Conservation (phyloP, 441 rosid species). For the Syzygium malaccense region DNA sequence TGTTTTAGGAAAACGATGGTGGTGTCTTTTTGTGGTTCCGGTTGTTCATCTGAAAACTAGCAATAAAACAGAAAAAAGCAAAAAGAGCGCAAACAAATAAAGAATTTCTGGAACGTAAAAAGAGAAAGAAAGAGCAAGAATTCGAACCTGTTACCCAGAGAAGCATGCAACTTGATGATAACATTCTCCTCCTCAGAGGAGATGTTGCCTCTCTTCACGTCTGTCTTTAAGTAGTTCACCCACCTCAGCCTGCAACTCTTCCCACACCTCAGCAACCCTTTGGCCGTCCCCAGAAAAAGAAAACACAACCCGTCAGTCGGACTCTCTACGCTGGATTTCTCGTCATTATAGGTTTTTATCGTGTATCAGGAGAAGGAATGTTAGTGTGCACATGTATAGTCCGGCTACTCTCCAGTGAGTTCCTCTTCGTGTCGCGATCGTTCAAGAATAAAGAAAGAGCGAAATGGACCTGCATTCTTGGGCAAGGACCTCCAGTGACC, state of each 20-base stretch:
- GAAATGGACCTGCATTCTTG: background rate
- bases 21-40: background rate
- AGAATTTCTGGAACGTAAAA: background rate
- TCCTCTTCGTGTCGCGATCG: background rate
- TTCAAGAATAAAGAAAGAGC: background rate
- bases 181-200: constrained; percentile 49
- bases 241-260: constrained; percentile 88
- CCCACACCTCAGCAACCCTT: constrained; percentile 79
- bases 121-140: background rate
- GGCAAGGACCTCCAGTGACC: background rate
- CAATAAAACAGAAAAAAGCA: background rate
- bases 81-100: background rate
- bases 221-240: constrained; percentile 69
- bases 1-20: background rate
- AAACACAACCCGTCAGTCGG: background rate
- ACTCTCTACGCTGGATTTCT: background rate
- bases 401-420: background rate
- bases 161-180: constrained; percentile 49
- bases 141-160: constrained; percentile 67
- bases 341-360: background rate
- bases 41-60: background rate
- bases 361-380: background rate
- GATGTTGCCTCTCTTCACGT: constrained; percentile 70
- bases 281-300: background rate
- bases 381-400: background rate